phyloP scores from a whole-genome alignment of 2,329 filamentous ascomycete genomes.

The Dendrostoma leiphaemia region DNA sequence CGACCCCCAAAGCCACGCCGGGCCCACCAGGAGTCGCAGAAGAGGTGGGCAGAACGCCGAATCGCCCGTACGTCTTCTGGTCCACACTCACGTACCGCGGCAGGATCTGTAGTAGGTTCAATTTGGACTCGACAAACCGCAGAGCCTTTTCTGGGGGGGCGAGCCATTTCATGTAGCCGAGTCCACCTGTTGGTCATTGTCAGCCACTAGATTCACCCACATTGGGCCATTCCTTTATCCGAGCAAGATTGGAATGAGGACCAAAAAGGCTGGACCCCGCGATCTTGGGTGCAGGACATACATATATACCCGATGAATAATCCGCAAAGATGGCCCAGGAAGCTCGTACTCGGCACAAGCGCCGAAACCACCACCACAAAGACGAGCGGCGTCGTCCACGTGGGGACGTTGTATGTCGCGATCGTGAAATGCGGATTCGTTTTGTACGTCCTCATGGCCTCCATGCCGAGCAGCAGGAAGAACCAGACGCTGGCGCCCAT shows the following conservation, averaged over 20 bases:
- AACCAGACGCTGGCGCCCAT: conserved; percentile 91
- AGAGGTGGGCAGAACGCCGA: conserved; percentile 69
- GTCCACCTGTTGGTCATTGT: conserved; percentile 56
- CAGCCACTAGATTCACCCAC: conserved; percentile 15
- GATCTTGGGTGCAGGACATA: conserved; percentile 31
- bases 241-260: not conserved
- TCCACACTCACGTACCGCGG: conserved; percentile 94
- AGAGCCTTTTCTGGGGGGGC: conserved; percentile 86
- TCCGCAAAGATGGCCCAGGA: conserved; percentile 83
- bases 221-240: not conserved
- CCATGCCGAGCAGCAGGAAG: conserved; percentile 80
- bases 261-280: not conserved
- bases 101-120: conserved; percentile 79
- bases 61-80: conserved; percentile 92
- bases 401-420: conserved; percentile 70
- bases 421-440: conserved; percentile 75
- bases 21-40: conserved; percentile 41
- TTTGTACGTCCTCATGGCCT: conserved; percentile 82
- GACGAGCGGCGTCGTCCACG: conserved; percentile 85
- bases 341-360: conserved; percentile 76
- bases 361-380: conserved; percentile 72
- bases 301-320: conserved; percentile 82
- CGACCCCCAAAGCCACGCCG: conserved; percentile 62
- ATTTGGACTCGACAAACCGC: conserved; percentile 82
- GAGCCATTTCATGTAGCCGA: conserved; percentile 86